Evolutionary conservation across 108 stramenopile species (phyloP).

Genomic region (Thalassiosira profunda): DNA sequence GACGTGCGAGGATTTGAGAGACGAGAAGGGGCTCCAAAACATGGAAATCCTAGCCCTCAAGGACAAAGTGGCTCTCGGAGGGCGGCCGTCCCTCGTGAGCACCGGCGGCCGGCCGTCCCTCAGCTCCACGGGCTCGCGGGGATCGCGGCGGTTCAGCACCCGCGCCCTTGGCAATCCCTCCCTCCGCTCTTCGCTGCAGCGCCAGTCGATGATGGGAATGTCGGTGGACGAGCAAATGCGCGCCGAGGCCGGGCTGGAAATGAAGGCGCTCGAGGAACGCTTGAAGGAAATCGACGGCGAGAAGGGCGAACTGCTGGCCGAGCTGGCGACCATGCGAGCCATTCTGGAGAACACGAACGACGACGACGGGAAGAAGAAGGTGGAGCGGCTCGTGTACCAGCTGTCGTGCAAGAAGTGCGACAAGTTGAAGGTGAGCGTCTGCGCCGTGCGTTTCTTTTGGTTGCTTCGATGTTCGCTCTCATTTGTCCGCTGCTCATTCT

Average conservation of each 20-base stretch:
- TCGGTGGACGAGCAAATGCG: neutral
- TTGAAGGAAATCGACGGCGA: neutral
- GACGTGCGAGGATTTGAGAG: neutral
- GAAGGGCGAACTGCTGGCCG: neutral
- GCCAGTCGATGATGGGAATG: neutral
- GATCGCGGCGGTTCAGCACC: neutral
- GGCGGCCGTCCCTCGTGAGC: neutral
- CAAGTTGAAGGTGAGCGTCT: too few relatives aligned
- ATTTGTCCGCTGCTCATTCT: too few relatives aligned
- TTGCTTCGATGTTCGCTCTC: too few relatives aligned
- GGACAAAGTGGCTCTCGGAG: neutral
- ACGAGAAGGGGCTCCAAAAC: neutral
- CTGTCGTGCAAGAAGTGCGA: neutral
- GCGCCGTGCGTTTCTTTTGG: too few relatives aligned
- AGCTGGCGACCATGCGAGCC: neutral
- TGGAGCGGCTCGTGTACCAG: neutral
- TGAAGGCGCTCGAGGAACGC: neutral
- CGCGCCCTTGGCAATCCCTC: neutral
- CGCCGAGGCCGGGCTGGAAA: neutral
- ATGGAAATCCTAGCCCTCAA: neutral
- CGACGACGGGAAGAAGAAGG: neutral
- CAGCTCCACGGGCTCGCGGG: too few relatives aligned
- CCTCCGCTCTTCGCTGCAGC: neutral
- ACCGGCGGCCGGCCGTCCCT: neutral
- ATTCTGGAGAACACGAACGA: neutral